Evolutionary conservation across 2,329 filamentous ascomycete genomes (phyloP).

Genomic region (Penicillium crustosum): DNA sequence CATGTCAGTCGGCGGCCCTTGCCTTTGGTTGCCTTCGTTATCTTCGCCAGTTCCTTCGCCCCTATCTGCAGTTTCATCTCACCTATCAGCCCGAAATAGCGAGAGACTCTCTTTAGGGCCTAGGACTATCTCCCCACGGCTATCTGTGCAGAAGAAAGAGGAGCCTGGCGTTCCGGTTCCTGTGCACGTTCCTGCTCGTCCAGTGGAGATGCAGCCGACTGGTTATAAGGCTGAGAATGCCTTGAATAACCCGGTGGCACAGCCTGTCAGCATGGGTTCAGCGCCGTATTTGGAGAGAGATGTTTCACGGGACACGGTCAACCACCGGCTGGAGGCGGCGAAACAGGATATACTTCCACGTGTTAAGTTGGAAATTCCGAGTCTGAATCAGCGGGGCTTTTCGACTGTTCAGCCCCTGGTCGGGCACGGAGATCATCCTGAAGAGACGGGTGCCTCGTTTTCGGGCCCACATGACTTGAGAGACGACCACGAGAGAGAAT

Average conservation of each 20-base stretch:
- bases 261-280: slow-evolving; percentile 11
- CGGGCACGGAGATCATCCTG: slow-evolving; percentile 17
- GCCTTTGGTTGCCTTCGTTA: slow-evolving; percentile 37
- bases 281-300: slow-evolving; percentile 21
- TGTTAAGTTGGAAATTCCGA: slow-evolving; percentile 30
- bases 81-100: slow-evolving; percentile 30
- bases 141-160: slow-evolving; percentile 25
- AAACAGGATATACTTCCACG: slow-evolving; percentile 25
- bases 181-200: slow-evolving; percentile 1
- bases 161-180: slow-evolving; percentile 17
- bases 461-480: slow-evolving; percentile 10
- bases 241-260: slow-evolving; percentile 18
- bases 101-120: slow-evolving; percentile 25
- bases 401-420: slow-evolving; percentile 16
- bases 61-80: slow-evolving; percentile 31
- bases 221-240: slow-evolving; percentile 32
- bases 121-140: slow-evolving; percentile 23
- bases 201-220: slow-evolving; percentile 30
- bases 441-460: slow-evolving; percentile 16
- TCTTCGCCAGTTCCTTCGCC: slow-evolving; percentile 33
- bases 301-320: slow-evolving; percentile 18
- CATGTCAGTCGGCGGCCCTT: slow-evolving; percentile 41
- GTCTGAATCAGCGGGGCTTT: slow-evolving; percentile 21
- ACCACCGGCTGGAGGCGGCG: slow-evolving; percentile 14
- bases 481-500: slow-evolving; percentile 22